Evolutionary conservation across 2,329 filamentous ascomycete genomes (phyloP), one percentile per base, ranked within the genome.

Genomic region (Nemania diffusa): DNA sequence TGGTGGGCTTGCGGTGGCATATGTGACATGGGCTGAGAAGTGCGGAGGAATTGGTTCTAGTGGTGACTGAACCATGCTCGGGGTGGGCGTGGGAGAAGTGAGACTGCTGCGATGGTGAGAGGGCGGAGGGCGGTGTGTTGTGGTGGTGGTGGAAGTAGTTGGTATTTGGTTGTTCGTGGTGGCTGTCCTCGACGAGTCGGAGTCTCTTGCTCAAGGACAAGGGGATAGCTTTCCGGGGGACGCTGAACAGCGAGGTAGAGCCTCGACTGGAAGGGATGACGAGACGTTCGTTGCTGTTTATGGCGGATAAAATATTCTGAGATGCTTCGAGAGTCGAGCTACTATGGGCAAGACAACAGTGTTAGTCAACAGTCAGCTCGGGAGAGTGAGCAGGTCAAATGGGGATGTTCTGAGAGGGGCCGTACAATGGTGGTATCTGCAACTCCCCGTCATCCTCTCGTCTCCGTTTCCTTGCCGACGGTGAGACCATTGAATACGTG

Each of bases 1-100:
- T 88, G 59, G 84, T 89, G 1, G 90, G 90, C 61, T 85, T 85
- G 48, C 88, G 85, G 73, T 86, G 85, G 81, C 90, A 92, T 69
- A 91, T 87, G 79, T 92, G 88, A 76, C 90, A 92, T 0, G 89
- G 84, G 44, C 79, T 80, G 27, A 88, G 79, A 4, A 79, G 71
- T 2, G 76, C 61, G 2, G 75, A 64, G 1, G 73, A 67, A 42
- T 63, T 72, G 5, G 71, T 52, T 20, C 61, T 71, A 40, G 68
- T 50, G 64, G 64, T 15, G 13, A 57, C 42, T 13, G 57, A 22
- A n/a, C 51, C 62, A 20, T 58, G 62, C 26, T 74, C 70, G 17
- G 73, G 70, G 52, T 76, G 73, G 26, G 72, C 74, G 37, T 76
- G 75, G 5, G 73, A 69, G 64, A 73, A 71, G 56, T 73, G 59